Evolutionary conservation across 495 filamentous ascomycete genomes (phyloP).

Genomic region (Aspergillus wentii): DNA sequence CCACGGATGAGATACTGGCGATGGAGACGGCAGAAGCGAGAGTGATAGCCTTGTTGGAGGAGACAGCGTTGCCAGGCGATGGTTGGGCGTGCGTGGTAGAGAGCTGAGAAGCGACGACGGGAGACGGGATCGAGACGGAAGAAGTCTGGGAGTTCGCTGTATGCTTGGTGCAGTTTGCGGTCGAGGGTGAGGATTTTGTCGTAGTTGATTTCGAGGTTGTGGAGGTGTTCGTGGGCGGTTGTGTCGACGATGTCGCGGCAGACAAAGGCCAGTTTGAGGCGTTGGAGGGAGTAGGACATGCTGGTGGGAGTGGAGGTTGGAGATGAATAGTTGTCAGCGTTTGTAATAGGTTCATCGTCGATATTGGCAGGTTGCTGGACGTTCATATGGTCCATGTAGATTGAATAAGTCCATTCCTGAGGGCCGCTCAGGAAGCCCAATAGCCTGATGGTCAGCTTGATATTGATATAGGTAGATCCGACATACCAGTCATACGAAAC

Average conservation of each 20-base stretch:
- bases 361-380: slow-evolving; percentile 32
- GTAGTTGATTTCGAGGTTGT: slow-evolving; percentile 28
- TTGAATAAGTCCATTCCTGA: slow-evolving; percentile 44
- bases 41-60: slow-evolving; percentile 36
- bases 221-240: slow-evolving; percentile 21
- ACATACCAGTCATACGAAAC: slow-evolving; percentile 42
- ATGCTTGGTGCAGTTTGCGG: slow-evolving; percentile 25
- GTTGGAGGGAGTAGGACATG: slow-evolving; percentile 40
- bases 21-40: slow-evolving; percentile 39
- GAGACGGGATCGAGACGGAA: slow-evolving; percentile 34
- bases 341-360: slow-evolving; percentile 19
- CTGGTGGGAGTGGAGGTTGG: slow-evolving; percentile 28
- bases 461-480: too few species aligned
- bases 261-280: slow-evolving; percentile 33
- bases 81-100: slow-evolving; percentile 31
- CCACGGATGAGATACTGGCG: slow-evolving; percentile 37
- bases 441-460: too few species aligned
- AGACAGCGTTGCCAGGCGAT: slow-evolving; percentile 37
- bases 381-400: slow-evolving; percentile 40
- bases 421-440: slow-evolving; percentile 38
- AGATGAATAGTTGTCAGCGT: background rate
- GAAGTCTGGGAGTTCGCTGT: slow-evolving; percentile 19
- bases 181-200: slow-evolving; percentile 31
- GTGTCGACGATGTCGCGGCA: slow-evolving; percentile 40
- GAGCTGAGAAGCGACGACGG: slow-evolving; percentile 20